phyloP scores from a whole-genome alignment of 2,329 filamentous ascomycete species.

The Fusarium tanahbumbuense region DNA sequence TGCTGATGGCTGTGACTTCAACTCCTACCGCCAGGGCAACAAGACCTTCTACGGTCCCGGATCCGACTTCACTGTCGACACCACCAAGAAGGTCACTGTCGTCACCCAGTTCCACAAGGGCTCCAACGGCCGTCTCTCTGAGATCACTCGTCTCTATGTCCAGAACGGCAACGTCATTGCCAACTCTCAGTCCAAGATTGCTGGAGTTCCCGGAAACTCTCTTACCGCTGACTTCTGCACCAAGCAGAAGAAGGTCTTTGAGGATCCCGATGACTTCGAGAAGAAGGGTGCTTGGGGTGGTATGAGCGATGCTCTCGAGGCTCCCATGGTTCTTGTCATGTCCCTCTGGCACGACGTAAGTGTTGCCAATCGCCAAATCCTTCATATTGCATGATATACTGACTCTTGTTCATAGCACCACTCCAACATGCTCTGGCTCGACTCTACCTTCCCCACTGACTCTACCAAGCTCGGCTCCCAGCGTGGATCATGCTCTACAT shows the following conservation, averaged over 20 bases:
- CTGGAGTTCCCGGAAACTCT: constrained; percentile 55
- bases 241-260: constrained; percentile 67
- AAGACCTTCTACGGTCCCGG: constrained; percentile 70
- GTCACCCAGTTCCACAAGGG: constrained; percentile 71
- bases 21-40: constrained; percentile 74
- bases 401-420: constrained; percentile 56
- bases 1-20: constrained; percentile 77
- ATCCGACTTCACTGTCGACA: constrained; percentile 67
- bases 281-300: constrained; percentile 66
- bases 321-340: constrained; percentile 62
- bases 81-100: constrained; percentile 70
- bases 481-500: constrained; percentile 66
- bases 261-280: constrained; percentile 65
- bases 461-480: constrained; percentile 59
- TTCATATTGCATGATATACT: not conserved
- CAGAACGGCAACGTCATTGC: constrained; percentile 70
- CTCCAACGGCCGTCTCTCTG: constrained; percentile 63
- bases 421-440: constrained; percentile 80
- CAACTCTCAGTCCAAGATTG: constrained; percentile 60
- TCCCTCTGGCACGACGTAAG: constrained; percentile 70
- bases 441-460: constrained; percentile 70
- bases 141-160: constrained; percentile 74
- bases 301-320: constrained; percentile 62
- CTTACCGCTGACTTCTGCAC: constrained; percentile 70
- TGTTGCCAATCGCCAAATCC: not conserved